A percentile compares a stretch with the other conserved stretches of the same genome.
These are phyloP conservation scores for Silybum marianum DNA, from an alignment of 129 eudicot genomes.

Conservation along the genomic window DNA sequence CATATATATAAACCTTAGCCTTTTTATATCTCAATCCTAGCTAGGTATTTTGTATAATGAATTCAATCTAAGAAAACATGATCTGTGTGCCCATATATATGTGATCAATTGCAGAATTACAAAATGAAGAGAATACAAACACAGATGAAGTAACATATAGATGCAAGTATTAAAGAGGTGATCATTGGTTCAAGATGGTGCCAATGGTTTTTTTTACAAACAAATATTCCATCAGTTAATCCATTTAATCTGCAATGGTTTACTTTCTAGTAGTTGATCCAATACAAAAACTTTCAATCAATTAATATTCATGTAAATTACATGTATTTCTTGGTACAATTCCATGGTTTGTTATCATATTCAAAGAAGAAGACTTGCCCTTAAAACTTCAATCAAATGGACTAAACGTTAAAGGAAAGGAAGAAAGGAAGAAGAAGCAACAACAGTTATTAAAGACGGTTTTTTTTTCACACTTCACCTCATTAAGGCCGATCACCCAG, in stretches of 20 bases:
- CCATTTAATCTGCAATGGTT: slow-evolving; percentile 6
- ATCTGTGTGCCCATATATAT: neutral
- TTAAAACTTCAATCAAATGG: slow-evolving; percentile 29
- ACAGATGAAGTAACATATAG: neutral
- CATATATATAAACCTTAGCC: neutral
- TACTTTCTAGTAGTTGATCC: neutral
- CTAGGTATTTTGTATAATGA: neutral
- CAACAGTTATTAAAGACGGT: slow-evolving; percentile 26
- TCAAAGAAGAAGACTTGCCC: slow-evolving; percentile 24
- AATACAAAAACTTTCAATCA: slow-evolving; percentile 31
- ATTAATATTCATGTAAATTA: slow-evolving; percentile 37
- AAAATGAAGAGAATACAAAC: neutral
- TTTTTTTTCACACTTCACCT: slow-evolving; percentile 47
- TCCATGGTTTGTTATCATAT: slow-evolving; percentile 23
- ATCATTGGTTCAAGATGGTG: neutral
- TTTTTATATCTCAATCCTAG: neutral
- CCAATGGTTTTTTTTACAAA: neutral
- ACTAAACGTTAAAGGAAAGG: slow-evolving; percentile 15
- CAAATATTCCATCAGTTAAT: neutral
- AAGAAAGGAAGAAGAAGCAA: slow-evolving; percentile 26
- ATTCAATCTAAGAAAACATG: neutral
- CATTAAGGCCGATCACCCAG: slow-evolving; percentile 70
- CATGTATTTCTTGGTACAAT: slow-evolving; percentile 35
- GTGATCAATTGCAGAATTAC: neutral
- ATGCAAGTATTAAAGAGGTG: neutral